Percentiles rank a stretch among this genome's conserved stretches.
Evolutionary conservation across 78 protist species (phyloP).

Genomic region (Dictyostelium capitatum): DNA sequence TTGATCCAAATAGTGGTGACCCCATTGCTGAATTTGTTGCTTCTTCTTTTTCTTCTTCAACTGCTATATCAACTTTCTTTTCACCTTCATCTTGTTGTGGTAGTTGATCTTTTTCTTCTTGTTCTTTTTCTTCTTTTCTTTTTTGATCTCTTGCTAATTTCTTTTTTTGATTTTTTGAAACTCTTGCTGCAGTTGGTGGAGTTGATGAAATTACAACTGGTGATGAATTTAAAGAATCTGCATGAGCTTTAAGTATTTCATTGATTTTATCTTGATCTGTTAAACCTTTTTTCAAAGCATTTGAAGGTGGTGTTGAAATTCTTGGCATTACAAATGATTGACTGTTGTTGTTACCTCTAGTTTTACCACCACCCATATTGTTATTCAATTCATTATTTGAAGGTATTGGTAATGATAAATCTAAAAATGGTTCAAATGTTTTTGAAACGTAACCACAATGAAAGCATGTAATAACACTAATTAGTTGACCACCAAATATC

Average conservation of each 20-base stretch:
- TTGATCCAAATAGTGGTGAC: neutral
- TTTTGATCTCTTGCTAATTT: neutral
- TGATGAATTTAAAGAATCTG: neutral
- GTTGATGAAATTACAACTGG: neutral
- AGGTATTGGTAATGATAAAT: slow-evolving; percentile 74
- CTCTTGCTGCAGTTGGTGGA: neutral
- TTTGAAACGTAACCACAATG: slow-evolving; percentile 69
- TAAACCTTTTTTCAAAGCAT: neutral
- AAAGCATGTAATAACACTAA: slow-evolving; percentile 66
- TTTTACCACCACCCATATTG: neutral
- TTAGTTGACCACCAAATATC: slow-evolving; percentile 72
- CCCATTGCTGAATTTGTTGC: no score
- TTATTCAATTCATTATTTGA: neutral
- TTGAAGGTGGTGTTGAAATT: slow-evolving; percentile 23
- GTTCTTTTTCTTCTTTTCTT: slow-evolving; percentile 19
- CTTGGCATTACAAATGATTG: slow-evolving; percentile 18
- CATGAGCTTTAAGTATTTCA: slow-evolving; percentile 9
- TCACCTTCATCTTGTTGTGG: neutral
- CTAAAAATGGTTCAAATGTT: slow-evolving; percentile 67
- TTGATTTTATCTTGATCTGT: neutral
- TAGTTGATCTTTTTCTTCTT: neutral
- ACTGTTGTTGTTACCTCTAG: neutral
- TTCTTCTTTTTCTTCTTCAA: neutral
- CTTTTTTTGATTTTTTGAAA: slow-evolving; percentile 31
- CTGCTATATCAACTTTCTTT: neutral